These are phyloP conservation scores for Pseudonitzschia multiseries DNA, from an alignment of 108 stramenopile genomes.

Conservation along the genomic window DNA sequence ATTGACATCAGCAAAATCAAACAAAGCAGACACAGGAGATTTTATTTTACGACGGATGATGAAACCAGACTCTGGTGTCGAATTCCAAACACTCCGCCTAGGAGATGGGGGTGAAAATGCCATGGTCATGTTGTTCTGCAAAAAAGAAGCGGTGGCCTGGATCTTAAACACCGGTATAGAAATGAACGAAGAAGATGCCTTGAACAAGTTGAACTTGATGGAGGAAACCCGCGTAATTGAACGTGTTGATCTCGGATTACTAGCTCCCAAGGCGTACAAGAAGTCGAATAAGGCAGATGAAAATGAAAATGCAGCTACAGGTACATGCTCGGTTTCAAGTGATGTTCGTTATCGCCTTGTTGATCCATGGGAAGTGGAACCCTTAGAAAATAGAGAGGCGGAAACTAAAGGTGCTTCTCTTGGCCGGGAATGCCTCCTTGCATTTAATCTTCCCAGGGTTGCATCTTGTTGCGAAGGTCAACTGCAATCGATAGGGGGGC, in stretches of 20 bases:
- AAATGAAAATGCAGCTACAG: conserved; percentile 18
- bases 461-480: conserved; percentile 60
- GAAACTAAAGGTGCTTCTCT: conserved; percentile 73
- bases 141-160: conserved; percentile 71
- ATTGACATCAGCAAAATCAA: conserved; percentile 30
- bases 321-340: conserved; percentile 28
- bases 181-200: conserved; percentile 53
- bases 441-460: conserved; percentile 61
- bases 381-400: conserved; percentile 67
- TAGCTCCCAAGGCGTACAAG: conserved; percentile 23
- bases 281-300: conserved; percentile 32
- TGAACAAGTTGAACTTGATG: conserved; percentile 57
- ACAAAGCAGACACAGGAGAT: conserved; percentile 52
- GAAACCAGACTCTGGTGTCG: conserved; percentile 78
- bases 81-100: conserved; percentile 77
- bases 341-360: conserved; percentile 79
- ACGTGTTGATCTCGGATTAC: conserved; percentile 49
- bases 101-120: conserved; percentile 81
- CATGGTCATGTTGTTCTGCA: conserved; percentile 81
- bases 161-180: conserved; percentile 58
- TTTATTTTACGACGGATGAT: conserved; percentile 71
- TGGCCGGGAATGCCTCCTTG: conserved; percentile 62
- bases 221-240: conserved; percentile 74
- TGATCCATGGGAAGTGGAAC: conserved; percentile 91
- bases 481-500: conserved; percentile 58